phyloP scores from a whole-genome alignment of 768 basidiomycete genomes.

The Russula olivacea region DNA sequence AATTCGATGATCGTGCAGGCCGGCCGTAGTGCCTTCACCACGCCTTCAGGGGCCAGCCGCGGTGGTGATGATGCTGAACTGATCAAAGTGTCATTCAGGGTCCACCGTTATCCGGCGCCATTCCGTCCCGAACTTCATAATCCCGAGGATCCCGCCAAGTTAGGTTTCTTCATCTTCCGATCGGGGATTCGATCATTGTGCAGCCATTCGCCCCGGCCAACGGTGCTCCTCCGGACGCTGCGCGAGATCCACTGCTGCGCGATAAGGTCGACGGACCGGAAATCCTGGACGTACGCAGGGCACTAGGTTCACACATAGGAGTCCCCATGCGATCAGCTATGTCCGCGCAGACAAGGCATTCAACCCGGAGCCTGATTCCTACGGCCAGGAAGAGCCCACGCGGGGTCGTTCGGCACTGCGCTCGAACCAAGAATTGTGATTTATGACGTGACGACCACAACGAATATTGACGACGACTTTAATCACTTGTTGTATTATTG shows the following conservation, averaged over 20 bases:
- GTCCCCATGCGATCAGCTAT: slow-evolving; percentile 72
- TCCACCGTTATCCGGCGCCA: slow-evolving; percentile 75
- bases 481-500: too few species aligned
- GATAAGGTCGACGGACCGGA: slow-evolving; percentile 81
- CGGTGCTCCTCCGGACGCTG: slow-evolving; percentile 71
- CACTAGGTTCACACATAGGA: slow-evolving; percentile 79
- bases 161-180: slow-evolving; percentile 21
- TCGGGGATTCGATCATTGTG: slow-evolving; percentile 33
- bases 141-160: slow-evolving; percentile 72
- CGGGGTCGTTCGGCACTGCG: too few species aligned
- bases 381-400: too few species aligned
- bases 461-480: not conserved
- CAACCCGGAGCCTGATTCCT: slow-evolving; percentile 30
- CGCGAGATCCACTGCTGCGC: slow-evolving; percentile 82
- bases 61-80: slow-evolving; percentile 74
- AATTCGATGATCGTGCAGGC: slow-evolving; percentile 72
- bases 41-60: slow-evolving; percentile 46
- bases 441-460: too few species aligned
- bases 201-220: slow-evolving; percentile 84
- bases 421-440: too few species aligned
- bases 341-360: slow-evolving; percentile 69
- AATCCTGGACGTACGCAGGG: slow-evolving; percentile 86
- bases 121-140: slow-evolving; percentile 79
- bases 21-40: slow-evolving; percentile 66
- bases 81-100: too few species aligned